These are phyloP conservation scores for Tetracladium setigerum DNA, from an alignment of 495 filamentous ascomycete species.

Conservation along the genomic window DNA sequence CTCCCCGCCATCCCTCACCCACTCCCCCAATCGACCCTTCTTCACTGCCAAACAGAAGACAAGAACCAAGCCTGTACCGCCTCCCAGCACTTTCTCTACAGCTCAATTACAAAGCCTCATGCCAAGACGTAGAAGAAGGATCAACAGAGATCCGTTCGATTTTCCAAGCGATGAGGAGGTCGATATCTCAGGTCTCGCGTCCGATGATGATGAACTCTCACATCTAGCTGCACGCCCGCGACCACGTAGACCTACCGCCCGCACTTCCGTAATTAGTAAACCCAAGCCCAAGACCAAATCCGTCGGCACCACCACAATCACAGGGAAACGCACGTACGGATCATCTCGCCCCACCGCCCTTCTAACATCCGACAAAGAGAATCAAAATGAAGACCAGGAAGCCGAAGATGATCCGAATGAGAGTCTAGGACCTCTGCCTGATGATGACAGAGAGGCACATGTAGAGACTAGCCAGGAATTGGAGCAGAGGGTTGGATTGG, in stretches of 20 bases:
- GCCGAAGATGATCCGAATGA: slow-evolving; percentile 22
- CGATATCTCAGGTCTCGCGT: slow-evolving; percentile 16
- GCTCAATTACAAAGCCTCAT: slow-evolving; percentile 38
- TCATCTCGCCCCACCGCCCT: background rate
- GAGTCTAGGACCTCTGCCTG: slow-evolving; percentile 21
- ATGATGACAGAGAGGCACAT: slow-evolving; percentile 17
- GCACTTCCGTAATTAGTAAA: slow-evolving; percentile 24
- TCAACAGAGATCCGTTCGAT: slow-evolving; percentile 30
- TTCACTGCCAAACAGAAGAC: slow-evolving; percentile 19
- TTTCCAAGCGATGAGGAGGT: slow-evolving; percentile 27
- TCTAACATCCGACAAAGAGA: slow-evolving; percentile 40
- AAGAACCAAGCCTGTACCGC: slow-evolving; percentile 8
- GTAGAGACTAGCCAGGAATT: slow-evolving; percentile 18
- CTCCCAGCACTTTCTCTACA: slow-evolving; percentile 28
- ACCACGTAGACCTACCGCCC: slow-evolving; percentile 8
- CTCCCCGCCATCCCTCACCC: slow-evolving; percentile 23
- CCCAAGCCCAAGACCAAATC: slow-evolving; percentile 10
- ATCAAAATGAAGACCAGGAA: slow-evolving; percentile 19
- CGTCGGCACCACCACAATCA: slow-evolving; percentile 1
- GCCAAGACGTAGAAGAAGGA: slow-evolving; percentile 36
- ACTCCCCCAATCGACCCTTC: slow-evolving; percentile 29
- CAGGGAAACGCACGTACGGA: slow-evolving; percentile 13
- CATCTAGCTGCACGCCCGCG: slow-evolving; percentile 12
- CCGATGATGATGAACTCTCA: slow-evolving; percentile 30
- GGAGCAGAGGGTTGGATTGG: slow-evolving; percentile 23